A percentile compares a stretch with the other conserved stretches of the same genome.
Evolutionary conservation across 2,329 filamentous ascomycete genomes (phyloP).

Genomic region (Rhinocladiella similis): DNA sequence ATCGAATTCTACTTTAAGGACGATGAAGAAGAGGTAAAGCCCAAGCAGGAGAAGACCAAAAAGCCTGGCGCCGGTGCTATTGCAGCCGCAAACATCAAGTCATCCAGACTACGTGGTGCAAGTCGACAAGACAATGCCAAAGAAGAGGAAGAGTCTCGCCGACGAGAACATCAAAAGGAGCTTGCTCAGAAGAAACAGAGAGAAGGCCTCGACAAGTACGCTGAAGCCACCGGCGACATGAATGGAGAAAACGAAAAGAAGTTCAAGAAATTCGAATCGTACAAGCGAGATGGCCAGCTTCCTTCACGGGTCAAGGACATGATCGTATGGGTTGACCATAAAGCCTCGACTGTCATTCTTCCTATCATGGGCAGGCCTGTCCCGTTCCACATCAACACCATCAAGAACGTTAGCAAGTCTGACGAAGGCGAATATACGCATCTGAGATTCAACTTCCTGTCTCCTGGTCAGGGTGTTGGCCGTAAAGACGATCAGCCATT

Average conservation of each 20-base stretch:
- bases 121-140: constrained; percentile 86
- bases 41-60: constrained; percentile 85
- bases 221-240: constrained; percentile 78
- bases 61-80: constrained; percentile 84
- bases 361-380: constrained; percentile 97
- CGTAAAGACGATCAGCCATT: constrained; percentile 97
- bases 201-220: constrained; percentile 81
- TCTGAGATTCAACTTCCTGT: constrained; percentile 94
- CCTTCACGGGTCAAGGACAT: constrained; percentile 80
- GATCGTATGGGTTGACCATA: constrained; percentile 85
- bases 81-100: constrained; percentile 92
- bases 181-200: constrained; percentile 83
- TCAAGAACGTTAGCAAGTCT: constrained; percentile 98
- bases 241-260: constrained; percentile 95
- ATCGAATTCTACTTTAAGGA: constrained; percentile 99
- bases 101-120: constrained; percentile 78
- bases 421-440: constrained; percentile 94
- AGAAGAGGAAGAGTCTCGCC: constrained; percentile 71
- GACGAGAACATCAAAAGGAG: constrained; percentile 90
- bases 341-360: constrained; percentile 85
- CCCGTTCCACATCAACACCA: constrained; percentile 95
- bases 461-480: constrained; percentile 93
- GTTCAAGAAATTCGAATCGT: constrained; percentile 98
- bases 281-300: constrained; percentile 96
- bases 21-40: constrained; percentile 75